phyloP scores from a whole-genome alignment of 768 basidiomycete genomes.

The Mycena albidolilacea region DNA sequence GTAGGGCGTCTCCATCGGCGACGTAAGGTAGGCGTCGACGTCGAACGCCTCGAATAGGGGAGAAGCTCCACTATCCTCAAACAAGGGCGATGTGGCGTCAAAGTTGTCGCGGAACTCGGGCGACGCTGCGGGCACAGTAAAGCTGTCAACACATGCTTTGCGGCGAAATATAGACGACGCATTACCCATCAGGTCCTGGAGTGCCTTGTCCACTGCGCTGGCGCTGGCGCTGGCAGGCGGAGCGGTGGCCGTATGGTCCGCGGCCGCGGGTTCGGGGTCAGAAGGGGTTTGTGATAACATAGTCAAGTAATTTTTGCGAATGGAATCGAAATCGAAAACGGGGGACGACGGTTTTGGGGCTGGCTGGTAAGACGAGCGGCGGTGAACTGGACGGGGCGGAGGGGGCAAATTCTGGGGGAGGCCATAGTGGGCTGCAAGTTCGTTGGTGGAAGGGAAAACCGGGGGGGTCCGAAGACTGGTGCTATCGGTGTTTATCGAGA shows the following conservation, averaged over 20 bases:
- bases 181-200: slow-evolving; percentile 39
- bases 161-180: slow-evolving; percentile 10
- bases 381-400: slow-evolving; percentile 73
- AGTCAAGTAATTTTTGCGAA: slow-evolving; percentile 75
- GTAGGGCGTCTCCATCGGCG: slow-evolving; percentile 38
- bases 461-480: slow-evolving; percentile 78
- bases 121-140: slow-evolving; percentile 28
- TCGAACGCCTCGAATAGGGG: slow-evolving; percentile 34
- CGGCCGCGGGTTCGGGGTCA: slow-evolving; percentile 52
- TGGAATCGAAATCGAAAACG: slow-evolving; percentile 61
- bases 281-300: slow-evolving; percentile 73
- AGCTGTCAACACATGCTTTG: background rate
- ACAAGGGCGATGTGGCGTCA: slow-evolving; percentile 32
- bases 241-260: slow-evolving; percentile 42
- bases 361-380: slow-evolving; percentile 59
- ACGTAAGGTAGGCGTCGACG: slow-evolving; percentile 36
- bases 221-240: slow-evolving; percentile 26
- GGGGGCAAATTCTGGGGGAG: slow-evolving; percentile 81
- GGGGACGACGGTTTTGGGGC: slow-evolving; percentile 49
- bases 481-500: slow-evolving; percentile 64
- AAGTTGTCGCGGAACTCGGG: slow-evolving; percentile 41
- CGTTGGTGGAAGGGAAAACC: slow-evolving; percentile 76
- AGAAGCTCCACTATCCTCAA: slow-evolving; percentile 28
- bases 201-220: slow-evolving; percentile 29
- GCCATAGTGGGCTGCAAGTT: slow-evolving; percentile 85